Evolutionary conservation across 176 grass and related monocot genomes (phyloP), one percentile per base, ranked within the genome.

Genomic region (Guadua angustifolia): DNA sequence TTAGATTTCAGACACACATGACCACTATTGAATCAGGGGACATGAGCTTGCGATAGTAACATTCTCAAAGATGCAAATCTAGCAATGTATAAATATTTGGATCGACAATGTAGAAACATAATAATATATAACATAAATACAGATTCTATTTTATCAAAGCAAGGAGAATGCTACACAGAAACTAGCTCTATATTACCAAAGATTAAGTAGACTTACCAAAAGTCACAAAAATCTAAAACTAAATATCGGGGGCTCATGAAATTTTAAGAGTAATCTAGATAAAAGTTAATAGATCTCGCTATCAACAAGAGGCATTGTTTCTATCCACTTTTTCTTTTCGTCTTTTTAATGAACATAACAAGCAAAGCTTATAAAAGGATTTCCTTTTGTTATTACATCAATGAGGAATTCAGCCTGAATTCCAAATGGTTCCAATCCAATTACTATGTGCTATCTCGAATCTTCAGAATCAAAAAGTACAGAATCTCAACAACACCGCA

Each of bases 221-320:
- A 80, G 21, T 68, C 16, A 85, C 24, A 35, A 18, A 69, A 25
- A 63, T 71, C 56, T 19, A 68, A 46, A 72, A 75, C 29, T 39
- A 18, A 65, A 66, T 21, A 24, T 64, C 18, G 25, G 22, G 16
- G 11, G 33, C 15, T 68, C 9, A 5, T 2, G 4, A 12, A 52
- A 75, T 58, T 71, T 78, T 47, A 66, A 73, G 25, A 67, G 24
- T 44, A 79, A 49, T 68, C 68, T 50, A 74, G 50, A 59, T 74
- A 19, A 61, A 26, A 47, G 7, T 64, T 29, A 21, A 63, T 32
- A 83, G 9, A 62, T 51, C 12, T n/a, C 26, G 53, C 44, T 9
- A 52, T 7, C 65, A 55, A 9, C 4, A 8, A 26, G 10, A 67
- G 61, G 11, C 51, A 73, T 7, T 42, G 57, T 78, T 53, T 71